These are phyloP conservation scores for Vitrella brassicaformis DNA, from an alignment of 73 alveolate species.

Conservation along the genomic window DNA sequence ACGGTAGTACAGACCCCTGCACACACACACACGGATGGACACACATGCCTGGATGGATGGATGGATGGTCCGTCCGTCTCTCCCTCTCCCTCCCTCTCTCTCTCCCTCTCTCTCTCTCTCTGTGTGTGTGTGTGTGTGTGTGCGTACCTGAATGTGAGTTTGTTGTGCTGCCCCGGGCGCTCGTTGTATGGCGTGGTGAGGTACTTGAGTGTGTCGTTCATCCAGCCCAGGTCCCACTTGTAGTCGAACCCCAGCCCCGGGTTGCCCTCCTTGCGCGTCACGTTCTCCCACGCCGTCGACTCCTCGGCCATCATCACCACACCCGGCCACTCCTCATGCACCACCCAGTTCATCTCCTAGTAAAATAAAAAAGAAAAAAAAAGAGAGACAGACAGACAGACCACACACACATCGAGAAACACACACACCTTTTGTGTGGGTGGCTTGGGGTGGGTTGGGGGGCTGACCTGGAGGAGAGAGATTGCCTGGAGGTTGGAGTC, in stretches of 20 bases:
- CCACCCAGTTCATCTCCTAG: neutral
- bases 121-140: no score
- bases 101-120: neutral
- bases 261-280: neutral
- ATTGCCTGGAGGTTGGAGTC: conserved; percentile 9
- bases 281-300: conserved; percentile 29
- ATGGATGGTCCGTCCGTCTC: neutral
- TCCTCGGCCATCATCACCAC: conserved; percentile 33
- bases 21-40: neutral
- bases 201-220: conserved; percentile 12
- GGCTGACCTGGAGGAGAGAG: neutral
- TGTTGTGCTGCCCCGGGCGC: neutral
- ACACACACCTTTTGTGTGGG: neutral
- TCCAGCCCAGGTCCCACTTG: conserved; percentile 38
- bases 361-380: no score
- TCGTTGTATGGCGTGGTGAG: neutral
- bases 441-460: neutral
- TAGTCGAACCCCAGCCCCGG: conserved; percentile 23
- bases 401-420: neutral
- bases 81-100: neutral
- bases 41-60: neutral
- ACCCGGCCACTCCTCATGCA: neutral
- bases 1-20: neutral
- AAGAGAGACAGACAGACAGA: no score
- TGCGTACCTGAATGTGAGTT: neutral